phyloP scores from a whole-genome alignment of 371 early-diverging fungal genomes.

The Actinomucor elegans region DNA sequence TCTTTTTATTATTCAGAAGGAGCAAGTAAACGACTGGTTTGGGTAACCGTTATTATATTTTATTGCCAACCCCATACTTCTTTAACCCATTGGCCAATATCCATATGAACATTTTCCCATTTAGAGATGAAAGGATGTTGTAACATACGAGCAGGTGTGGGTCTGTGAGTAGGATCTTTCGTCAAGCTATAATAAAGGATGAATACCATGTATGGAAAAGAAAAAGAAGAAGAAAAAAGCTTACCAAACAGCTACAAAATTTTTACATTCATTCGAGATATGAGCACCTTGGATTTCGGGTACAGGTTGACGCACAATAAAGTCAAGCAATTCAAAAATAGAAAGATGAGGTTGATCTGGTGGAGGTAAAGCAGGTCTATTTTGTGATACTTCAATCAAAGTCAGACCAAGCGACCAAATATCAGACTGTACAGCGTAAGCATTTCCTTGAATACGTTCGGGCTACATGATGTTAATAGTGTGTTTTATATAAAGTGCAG shows the following conservation, averaged over 20 bases:
- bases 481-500: not conserved
- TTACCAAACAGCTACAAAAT: slow-evolving; percentile 68
- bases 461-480: slow-evolving; percentile 62
- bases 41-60: not conserved
- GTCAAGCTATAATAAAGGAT: slow-evolving; percentile 58
- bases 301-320: slow-evolving; percentile 87
- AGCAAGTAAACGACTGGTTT: too few species aligned
- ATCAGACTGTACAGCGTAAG: slow-evolving; percentile 90
- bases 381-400: slow-evolving; percentile 90
- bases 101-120: slow-evolving; percentile 51
- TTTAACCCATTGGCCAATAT: slow-evolving; percentile 51
- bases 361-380: slow-evolving; percentile 85
- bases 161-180: slow-evolving; percentile 76
- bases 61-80: slow-evolving; percentile 59
- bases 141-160: slow-evolving; percentile 76
- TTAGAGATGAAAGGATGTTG: slow-evolving; percentile 62
- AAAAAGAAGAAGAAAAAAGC: not conserved
- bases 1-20: too few species aligned
- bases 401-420: slow-evolving; percentile 95
- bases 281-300: slow-evolving; percentile 70
- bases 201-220: too few species aligned
- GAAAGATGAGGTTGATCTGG: slow-evolving; percentile 66
- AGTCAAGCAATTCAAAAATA: slow-evolving; percentile 89
- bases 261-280: slow-evolving; percentile 69
- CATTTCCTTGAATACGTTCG: slow-evolving; percentile 92